Evolutionary conservation across 352 stramenopile species (phyloP), one percentile per base, ranked within the genome.

Genomic region (Globisporangium megalacanthum): DNA sequence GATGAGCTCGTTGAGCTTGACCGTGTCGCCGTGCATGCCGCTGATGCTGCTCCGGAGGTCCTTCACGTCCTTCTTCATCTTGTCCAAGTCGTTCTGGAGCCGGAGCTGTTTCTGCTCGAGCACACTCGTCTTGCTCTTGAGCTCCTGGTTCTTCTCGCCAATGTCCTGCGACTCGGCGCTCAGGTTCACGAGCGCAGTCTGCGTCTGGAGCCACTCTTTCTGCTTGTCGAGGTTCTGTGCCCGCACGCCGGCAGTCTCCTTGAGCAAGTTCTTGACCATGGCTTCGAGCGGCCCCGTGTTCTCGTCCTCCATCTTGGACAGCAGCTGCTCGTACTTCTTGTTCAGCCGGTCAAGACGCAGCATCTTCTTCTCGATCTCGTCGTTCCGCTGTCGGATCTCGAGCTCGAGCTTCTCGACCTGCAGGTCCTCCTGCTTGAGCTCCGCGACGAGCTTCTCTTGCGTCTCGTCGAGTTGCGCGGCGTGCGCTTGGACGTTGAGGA

Each of bases 331-430:
- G 60, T 97, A 98, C 64, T 98, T 97, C 35, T 94, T 87, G 74
- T 98, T 98, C 8, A 98, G 74, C 4, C 88, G 75, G 63, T 98
- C 92, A 8, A 98, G 72, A 0, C 86, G 79, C 55, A 94, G 81
- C 74, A 97, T 97, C 60, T 98, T 98, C 71, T 98, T 98, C 58
- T 98, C 95, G 20, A 98, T 97, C 60, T 98, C 90, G 69, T 98
- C 92, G 58, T 97, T 96, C 14, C 89, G 79, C 70, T 98, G 94
- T 8, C 89, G 86, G 54, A 98, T 97, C 66, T 98, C 93, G 20
- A 95, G 60, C 70, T 98, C 85, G 44, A 95, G 88, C 64, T 96
- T 93, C 61, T 94, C 87, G 17, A 98, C 93, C 13, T 85, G 66
- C 31, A 88, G 70, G 60, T 98, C 92, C 47, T 96, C 92, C 20